phyloP scores from a whole-genome alignment of 441 rosid species.

The Adansonia gregorii region DNA sequence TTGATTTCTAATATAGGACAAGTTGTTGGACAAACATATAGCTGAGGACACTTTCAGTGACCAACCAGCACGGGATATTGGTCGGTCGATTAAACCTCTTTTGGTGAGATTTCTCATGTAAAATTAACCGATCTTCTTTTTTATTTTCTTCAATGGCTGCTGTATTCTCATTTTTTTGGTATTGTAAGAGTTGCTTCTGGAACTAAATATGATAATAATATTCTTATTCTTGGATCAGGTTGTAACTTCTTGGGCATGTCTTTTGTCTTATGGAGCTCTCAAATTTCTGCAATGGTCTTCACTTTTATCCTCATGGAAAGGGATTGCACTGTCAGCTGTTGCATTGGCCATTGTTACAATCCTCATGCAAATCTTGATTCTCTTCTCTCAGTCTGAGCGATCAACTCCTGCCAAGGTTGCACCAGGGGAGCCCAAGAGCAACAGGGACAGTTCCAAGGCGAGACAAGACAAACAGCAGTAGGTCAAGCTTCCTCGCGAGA shows the following conservation, averaged over 20 bases:
- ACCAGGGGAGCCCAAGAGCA: slow-evolving; percentile 58
- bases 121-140: neutral
- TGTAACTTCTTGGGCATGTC: slow-evolving; percentile 65
- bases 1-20: slow-evolving; percentile 55
- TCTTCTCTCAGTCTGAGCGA: slow-evolving; percentile 87
- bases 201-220: neutral
- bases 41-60: slow-evolving; percentile 80
- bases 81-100: slow-evolving; percentile 79
- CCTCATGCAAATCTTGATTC: slow-evolving; percentile 86
- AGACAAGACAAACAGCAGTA: slow-evolving; percentile 45
- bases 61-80: slow-evolving; percentile 68
- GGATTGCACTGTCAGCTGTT: slow-evolving; percentile 57
- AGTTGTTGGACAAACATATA: slow-evolving; percentile 78
- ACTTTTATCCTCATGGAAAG: slow-evolving; percentile 88
- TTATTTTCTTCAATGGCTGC: neutral
- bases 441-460: slow-evolving; percentile 35
- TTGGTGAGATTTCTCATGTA: slow-evolving; percentile 50
- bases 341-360: slow-evolving; percentile 64
- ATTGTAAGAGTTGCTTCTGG: neutral
- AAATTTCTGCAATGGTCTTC: slow-evolving; percentile 84
- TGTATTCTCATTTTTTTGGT: neutral
- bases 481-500: slow-evolving; percentile 28
- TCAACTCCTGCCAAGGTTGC: slow-evolving; percentile 85
- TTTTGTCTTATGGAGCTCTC: slow-evolving; percentile 59
- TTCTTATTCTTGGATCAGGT: slow-evolving; percentile 52